phyloP scores from a whole-genome alignment of 1,139 yeast species.

The Debaryomyces nepalensis region DNA sequence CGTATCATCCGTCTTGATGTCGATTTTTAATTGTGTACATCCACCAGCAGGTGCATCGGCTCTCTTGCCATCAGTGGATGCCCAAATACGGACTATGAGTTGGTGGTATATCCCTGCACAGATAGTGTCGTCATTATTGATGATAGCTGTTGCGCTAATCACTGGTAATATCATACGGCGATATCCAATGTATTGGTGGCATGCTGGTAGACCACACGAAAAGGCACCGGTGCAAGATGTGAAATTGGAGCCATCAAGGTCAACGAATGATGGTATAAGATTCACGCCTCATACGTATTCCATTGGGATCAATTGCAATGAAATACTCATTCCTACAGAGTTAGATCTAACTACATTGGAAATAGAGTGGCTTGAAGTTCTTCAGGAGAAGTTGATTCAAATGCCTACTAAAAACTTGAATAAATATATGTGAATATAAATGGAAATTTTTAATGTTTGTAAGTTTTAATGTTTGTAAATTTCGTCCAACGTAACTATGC shows the following conservation, averaged over 20 bases:
- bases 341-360: constrained; percentile 33
- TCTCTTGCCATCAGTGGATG: constrained; percentile 58
- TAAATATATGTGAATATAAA: background rate
- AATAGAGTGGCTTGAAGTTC: constrained; percentile 29
- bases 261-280: constrained; percentile 14
- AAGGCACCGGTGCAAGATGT: constrained; percentile 11
- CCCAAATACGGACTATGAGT: constrained; percentile 51
- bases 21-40: constrained; percentile 62
- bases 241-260: constrained; percentile 10
- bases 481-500: constrained; percentile 64
- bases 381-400: constrained; percentile 20
- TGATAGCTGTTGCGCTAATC: constrained; percentile 56
- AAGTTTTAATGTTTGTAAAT: constrained; percentile 27
- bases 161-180: constrained; percentile 58
- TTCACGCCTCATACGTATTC: constrained; percentile 13
- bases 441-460: no score
- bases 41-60: constrained; percentile 83
- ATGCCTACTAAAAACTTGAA: background rate
- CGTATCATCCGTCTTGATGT: constrained; percentile 59
- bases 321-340: constrained; percentile 29
- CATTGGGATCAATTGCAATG: constrained; percentile 27
- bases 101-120: constrained; percentile 74
- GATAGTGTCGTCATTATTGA: constrained; percentile 53
- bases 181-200: constrained; percentile 73
- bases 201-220: constrained; percentile 32